Conservation (phyloP, 306 rosid species). For the Trifolium pratense region DNA sequence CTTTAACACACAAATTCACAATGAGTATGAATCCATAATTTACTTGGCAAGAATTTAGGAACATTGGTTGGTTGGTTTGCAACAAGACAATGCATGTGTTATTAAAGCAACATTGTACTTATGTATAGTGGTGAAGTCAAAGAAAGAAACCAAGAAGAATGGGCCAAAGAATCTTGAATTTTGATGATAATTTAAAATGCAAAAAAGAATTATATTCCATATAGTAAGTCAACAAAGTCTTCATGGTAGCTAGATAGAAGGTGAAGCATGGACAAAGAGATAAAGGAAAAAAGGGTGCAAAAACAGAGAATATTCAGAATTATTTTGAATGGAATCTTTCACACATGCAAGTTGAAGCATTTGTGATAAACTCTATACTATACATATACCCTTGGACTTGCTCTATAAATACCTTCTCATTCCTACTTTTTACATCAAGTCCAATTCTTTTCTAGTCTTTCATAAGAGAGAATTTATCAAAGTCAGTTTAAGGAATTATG, state of each 20-base stretch:
- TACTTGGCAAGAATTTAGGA: not conserved
- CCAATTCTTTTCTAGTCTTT: conserved; percentile 20
- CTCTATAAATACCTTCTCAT: conserved; percentile 58
- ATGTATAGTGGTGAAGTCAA: conserved; percentile 20
- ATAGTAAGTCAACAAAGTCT: conserved; percentile 18
- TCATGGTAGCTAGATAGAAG: conserved; percentile 27
- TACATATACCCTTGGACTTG: not conserved
- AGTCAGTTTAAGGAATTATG: conserved; percentile 41
- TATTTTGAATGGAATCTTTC: conserved; percentile 40
- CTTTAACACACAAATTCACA: not conserved
- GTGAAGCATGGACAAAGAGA: conserved; percentile 34
- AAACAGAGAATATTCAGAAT: conserved; percentile 28
- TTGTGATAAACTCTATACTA: conserved; percentile 27
- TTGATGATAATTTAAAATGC: conserved; percentile 52
- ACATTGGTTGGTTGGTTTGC: conserved; percentile 29
- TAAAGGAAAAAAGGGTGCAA: conserved; percentile 23
- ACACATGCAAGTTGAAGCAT: conserved; percentile 46
- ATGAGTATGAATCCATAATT: not conserved
- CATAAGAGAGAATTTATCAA: not conserved
- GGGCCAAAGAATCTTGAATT: conserved; percentile 52
- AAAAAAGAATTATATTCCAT: conserved; percentile 31
- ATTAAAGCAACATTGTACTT: not conserved
- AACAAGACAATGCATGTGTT: conserved; percentile 21
- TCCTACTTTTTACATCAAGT: conserved; percentile 40
- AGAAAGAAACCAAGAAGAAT: conserved; percentile 37